Evolutionary conservation across 768 basidiomycete genomes (phyloP).

Genomic region (Mycena rebaudengoi): DNA sequence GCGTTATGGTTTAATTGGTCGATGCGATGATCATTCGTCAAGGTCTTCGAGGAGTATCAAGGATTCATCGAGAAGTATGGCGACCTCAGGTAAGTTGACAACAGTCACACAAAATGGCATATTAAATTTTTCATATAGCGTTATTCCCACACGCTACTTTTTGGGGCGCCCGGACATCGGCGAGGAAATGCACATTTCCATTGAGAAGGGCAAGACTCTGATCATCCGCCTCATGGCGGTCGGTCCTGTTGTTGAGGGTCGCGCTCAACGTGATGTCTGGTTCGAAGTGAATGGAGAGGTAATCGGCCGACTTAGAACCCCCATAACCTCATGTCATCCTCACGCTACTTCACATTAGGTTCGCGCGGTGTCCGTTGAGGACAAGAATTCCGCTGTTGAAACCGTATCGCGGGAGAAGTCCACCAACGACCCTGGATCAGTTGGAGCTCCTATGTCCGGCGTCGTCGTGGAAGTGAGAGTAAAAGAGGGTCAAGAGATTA

Average conservation of each 20-base stretch:
- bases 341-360: slow-evolving; percentile 58
- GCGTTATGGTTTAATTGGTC: slow-evolving; percentile 8
- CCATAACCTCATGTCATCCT: slow-evolving; percentile 14
- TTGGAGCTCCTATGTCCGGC: slow-evolving; percentile 97
- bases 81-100: slow-evolving; percentile 77
- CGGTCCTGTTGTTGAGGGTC: slow-evolving; percentile 91
- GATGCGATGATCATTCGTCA: slow-evolving; percentile 21
- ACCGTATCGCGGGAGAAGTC: slow-evolving; percentile 95
- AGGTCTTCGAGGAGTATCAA: slow-evolving; percentile 98
- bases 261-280: slow-evolving; percentile 95
- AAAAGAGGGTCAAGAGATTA: slow-evolving; percentile 97
- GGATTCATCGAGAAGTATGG: slow-evolving; percentile 96
- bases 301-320: slow-evolving; percentile 31
- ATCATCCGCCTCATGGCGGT: slow-evolving; percentile 96
- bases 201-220: slow-evolving; percentile 96
- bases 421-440: slow-evolving; percentile 91
- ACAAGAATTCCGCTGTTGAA: slow-evolving; percentile 97
- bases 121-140: slow-evolving; percentile 54
- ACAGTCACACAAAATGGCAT: slow-evolving; percentile 1
- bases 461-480: slow-evolving; percentile 98
- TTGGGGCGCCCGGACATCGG: slow-evolving; percentile 89
- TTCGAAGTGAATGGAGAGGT: slow-evolving; percentile 98
- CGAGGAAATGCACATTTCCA: slow-evolving; percentile 97
- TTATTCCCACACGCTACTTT: slow-evolving; percentile 97
- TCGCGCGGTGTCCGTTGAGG: slow-evolving; percentile 94